Evolutionary conservation across 1,284 basidiomycete species (phyloP).

Genomic region (Cryptococcus amylolentus): DNA sequence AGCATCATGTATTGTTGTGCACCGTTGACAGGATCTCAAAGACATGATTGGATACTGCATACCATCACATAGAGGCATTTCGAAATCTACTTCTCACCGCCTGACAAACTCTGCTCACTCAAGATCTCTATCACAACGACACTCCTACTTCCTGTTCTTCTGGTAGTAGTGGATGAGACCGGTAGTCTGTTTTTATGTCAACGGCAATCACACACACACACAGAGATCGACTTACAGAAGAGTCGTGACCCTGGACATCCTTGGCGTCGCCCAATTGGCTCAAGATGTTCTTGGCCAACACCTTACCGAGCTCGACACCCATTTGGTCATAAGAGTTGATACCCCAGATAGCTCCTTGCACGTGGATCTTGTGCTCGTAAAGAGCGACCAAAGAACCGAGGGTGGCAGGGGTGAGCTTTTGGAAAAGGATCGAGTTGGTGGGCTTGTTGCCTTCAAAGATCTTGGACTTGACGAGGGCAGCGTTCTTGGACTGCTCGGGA

Average conservation of each 20-base stretch:
- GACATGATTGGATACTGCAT: neutral
- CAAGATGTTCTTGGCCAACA: conserved; percentile 92
- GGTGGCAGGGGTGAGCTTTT: conserved; percentile 81
- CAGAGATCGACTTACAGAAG: conserved; percentile 61
- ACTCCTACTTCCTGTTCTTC: conserved; percentile 59
- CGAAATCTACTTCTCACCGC: neutral
- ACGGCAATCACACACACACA: neutral
- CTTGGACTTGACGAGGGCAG: conserved; percentile 89
- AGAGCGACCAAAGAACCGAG: conserved; percentile 60
- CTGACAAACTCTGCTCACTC: neutral
- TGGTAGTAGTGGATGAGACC: conserved; percentile 93
- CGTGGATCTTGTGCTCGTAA: conserved; percentile 95
- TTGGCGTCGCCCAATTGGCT: conserved; percentile 75
- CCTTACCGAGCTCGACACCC: conserved; percentile 94
- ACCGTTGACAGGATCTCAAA: neutral
- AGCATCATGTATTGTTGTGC: neutral
- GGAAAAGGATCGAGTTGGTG: conserved; percentile 95
- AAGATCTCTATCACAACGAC: neutral
- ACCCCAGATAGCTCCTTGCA: conserved; percentile 94
- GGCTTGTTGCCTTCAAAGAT: conserved; percentile 97
- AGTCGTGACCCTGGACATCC: conserved; percentile 86
- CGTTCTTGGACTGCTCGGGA: conserved; percentile 65
- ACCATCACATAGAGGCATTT: neutral
- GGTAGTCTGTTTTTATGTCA: conserved; percentile 61
- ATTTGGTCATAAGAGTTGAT: conserved; percentile 85